phyloP scores from a whole-genome alignment of 2,329 filamentous ascomycete species.

The Fusarium nanum region DNA sequence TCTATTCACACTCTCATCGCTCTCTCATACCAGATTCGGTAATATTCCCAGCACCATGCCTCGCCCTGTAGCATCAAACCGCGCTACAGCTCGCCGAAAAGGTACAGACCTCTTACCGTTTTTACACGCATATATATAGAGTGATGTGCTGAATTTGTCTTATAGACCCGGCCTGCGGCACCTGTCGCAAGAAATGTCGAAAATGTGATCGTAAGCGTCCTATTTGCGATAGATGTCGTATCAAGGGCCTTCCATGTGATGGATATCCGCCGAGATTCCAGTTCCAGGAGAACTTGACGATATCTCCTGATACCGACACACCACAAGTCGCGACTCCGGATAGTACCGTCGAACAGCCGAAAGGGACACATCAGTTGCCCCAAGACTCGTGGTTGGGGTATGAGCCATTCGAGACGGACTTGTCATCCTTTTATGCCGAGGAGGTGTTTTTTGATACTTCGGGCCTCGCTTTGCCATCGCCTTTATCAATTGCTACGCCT shows the following conservation, averaged over 20 bases:
- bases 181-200: slow-evolving; percentile 50
- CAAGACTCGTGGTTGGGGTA: not conserved
- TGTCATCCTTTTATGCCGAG: not conserved
- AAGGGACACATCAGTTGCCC: not conserved
- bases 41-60: slow-evolving; percentile 27
- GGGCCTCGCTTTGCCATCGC: not conserved
- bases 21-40: not conserved
- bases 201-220: slow-evolving; percentile 49
- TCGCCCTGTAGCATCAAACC: not conserved
- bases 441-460: not conserved
- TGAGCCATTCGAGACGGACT: rapidly evolving
- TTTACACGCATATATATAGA: rapidly evolving
- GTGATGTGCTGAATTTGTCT: not conserved
- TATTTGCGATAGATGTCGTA: slow-evolving; percentile 45
- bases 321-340: not conserved
- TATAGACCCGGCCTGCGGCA: slow-evolving; percentile 48
- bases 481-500: not conserved
- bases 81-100: slow-evolving; percentile 39
- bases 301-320: rapidly evolving
- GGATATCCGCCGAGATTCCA: slow-evolving; percentile 48
- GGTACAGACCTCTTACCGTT: slow-evolving; percentile 2
- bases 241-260: slow-evolving; percentile 48
- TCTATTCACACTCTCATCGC: not conserved
- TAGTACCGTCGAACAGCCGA: not conserved
- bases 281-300: slow-evolving; percentile 39